Conservation (phyloP, 2,329 filamentous ascomycete species). For the Colletotrichum eremochloae region DNA sequence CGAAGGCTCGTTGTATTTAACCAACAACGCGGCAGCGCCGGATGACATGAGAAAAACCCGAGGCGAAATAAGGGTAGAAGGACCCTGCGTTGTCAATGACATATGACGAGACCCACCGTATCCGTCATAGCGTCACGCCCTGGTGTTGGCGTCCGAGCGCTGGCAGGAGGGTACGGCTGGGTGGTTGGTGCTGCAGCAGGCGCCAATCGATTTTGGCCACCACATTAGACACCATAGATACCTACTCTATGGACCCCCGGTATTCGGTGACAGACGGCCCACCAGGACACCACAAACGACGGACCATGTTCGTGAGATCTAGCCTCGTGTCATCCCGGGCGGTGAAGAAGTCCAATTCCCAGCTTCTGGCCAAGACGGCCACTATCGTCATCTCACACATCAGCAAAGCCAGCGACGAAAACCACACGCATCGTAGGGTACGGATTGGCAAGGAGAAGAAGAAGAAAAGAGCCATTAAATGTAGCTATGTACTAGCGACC, state of each 20-base stretch:
- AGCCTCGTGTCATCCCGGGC: constrained; percentile 17
- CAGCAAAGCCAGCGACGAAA: not conserved
- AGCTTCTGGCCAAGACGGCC: not conserved
- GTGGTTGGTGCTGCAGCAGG: not conserved
- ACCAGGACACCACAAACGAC: constrained; percentile 10
- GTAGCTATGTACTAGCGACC: constrained; percentile 43
- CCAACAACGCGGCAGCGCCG: constrained; percentile 36
- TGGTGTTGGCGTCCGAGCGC: constrained; percentile 9
- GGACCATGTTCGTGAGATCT: constrained; percentile 7
- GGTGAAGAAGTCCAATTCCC: constrained; percentile 14
- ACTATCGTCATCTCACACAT: not conserved
- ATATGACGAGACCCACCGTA: constrained; percentile 34
- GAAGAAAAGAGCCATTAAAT: constrained; percentile 38
- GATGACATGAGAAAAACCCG: constrained; percentile 24
- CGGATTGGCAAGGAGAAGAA: not conserved
- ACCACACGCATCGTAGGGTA: not conserved
- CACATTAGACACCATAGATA: not conserved
- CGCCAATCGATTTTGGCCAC: constrained; percentile 10
- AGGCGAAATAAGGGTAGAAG: constrained; percentile 32
- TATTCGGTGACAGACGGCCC: constrained; percentile 23
- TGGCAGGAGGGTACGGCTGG: not conserved
- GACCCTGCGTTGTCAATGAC: constrained; percentile 41
- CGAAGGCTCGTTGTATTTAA: constrained; percentile 23
- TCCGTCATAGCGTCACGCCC: constrained; percentile 29
- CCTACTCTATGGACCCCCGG: constrained; percentile 12